These are phyloP conservation scores for Corymbia maculata DNA, from an alignment of 345 rosid genomes.

Conservation along the genomic window DNA sequence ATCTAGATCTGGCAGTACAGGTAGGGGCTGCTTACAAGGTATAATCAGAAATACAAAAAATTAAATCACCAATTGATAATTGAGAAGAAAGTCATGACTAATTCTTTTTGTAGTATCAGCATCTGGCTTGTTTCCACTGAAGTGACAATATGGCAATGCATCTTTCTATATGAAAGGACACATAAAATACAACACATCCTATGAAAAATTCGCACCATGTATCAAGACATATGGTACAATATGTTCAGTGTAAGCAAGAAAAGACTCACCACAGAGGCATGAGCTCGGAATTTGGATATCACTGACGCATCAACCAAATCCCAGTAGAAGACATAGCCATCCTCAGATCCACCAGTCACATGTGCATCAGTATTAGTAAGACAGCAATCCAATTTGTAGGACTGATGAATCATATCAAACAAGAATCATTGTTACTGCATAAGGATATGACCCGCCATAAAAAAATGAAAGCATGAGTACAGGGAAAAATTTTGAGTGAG, in stretches of 20 bases:
- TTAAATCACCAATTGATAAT: background rate
- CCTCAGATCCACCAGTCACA: conserved; percentile 91
- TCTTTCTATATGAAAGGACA: background rate
- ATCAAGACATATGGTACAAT: background rate
- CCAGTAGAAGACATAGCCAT: conserved; percentile 91
- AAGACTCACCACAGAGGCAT: conserved; percentile 70
- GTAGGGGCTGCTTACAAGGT: background rate
- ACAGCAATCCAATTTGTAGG: conserved; percentile 90
- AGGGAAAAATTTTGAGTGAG: background rate
- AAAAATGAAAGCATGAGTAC: background rate
- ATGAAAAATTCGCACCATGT: background rate
- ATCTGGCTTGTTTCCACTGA: background rate
- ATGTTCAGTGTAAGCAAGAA: background rate
- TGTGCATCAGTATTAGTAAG: conserved; percentile 82
- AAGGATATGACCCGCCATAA: background rate
- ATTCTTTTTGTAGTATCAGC: background rate
- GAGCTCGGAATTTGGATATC: conserved; percentile 66
- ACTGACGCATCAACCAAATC: conserved; percentile 91
- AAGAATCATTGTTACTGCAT: background rate
- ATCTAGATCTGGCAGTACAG: background rate
- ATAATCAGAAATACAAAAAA: background rate
- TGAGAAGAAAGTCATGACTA: background rate
- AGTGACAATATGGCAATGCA: background rate
- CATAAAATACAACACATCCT: background rate
- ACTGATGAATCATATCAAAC: conserved; percentile 33